Evolutionary conservation across 225 moss, liverwort and hornwort species (phyloP).

Genomic region (Ulota crispa): DNA sequence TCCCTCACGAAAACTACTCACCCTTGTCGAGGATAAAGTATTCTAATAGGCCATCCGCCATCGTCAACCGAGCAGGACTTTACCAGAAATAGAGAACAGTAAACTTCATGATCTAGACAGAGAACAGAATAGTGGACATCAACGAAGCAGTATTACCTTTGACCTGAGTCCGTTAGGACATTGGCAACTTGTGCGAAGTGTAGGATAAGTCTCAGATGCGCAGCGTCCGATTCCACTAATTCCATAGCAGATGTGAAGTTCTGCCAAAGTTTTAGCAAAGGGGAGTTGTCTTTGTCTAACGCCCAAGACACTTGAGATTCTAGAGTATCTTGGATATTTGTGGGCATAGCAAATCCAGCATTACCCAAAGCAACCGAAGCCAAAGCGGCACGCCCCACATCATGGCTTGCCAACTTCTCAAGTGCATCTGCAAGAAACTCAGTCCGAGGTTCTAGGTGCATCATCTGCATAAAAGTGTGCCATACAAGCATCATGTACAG

Average conservation of each 20-base stretch:
- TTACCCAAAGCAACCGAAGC: constrained; percentile 55
- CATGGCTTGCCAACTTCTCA: constrained; percentile 74
- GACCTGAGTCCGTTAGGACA: constrained; percentile 63
- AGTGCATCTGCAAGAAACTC: constrained; percentile 72
- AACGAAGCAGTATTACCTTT: constrained; percentile 51
- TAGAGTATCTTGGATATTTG: constrained; percentile 30
- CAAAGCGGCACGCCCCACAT: constrained; percentile 77
- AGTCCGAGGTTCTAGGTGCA: constrained; percentile 60
- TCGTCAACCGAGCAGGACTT: neutral
- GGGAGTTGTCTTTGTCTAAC: constrained; percentile 43
- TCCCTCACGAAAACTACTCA: neutral
- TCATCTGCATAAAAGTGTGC: constrained; percentile 47
- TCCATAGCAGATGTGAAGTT: constrained; percentile 52
- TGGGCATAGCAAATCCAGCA: constrained; percentile 27
- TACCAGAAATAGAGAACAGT: constrained; percentile 1
- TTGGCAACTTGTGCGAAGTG: constrained; percentile 55
- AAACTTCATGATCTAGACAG: neutral
- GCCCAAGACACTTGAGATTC: constrained; percentile 27
- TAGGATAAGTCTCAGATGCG: constrained; percentile 48
- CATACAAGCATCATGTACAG: constrained; percentile 16
- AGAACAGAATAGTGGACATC: neutral
- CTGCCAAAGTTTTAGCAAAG: constrained; percentile 72
- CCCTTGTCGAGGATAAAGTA: constrained; percentile 1
- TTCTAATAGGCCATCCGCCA: neutral
- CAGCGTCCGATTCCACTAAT: constrained; percentile 37